phyloP scores from a whole-genome alignment of 768 basidiomycete genomes.

The Ramaria rubella region DNA sequence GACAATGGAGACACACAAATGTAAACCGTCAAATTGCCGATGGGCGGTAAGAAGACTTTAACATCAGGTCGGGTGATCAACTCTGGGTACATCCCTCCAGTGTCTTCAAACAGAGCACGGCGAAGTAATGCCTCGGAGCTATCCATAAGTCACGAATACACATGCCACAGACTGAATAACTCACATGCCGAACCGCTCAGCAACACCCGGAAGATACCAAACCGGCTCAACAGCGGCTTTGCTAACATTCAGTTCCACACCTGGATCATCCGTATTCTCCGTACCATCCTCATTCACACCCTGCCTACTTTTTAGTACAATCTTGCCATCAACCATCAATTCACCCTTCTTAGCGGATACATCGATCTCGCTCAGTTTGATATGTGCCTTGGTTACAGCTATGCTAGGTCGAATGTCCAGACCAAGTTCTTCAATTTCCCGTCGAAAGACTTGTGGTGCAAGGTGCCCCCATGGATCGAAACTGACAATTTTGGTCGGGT shows the following conservation, averaged over 20 bases:
- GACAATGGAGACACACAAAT: constrained; percentile 51
- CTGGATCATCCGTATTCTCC: constrained; percentile 50
- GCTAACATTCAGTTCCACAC: constrained; percentile 81
- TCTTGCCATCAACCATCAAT: constrained; percentile 70
- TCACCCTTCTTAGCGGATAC: constrained; percentile 68
- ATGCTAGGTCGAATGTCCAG: constrained; percentile 90
- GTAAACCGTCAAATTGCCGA: constrained; percentile 86
- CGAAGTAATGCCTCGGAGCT: constrained; percentile 81
- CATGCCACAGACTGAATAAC: constrained; percentile 23
- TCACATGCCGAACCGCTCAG: constrained; percentile 88
- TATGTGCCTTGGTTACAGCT: constrained; percentile 85
- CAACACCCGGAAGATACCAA: constrained; percentile 92
- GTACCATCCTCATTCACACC: constrained; percentile 59
- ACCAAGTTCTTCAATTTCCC: constrained; percentile 54
- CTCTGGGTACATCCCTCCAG: constrained; percentile 94
- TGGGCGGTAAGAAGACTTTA: constrained; percentile 93
- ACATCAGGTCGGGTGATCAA: constrained; percentile 93
- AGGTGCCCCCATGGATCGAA: constrained; percentile 95
- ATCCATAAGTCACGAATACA: background rate
- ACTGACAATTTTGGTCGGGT: constrained; percentile 75
- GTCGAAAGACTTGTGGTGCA: constrained; percentile 62
- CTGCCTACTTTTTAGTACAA: constrained; percentile 67
- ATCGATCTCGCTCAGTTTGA: constrained; percentile 93
- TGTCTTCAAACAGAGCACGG: constrained; percentile 92
- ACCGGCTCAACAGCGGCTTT: constrained; percentile 97